Evolutionary conservation across 2,329 filamentous ascomycete genomes (phyloP), one percentile per base, ranked within the genome.

Genomic region (Cladorrhinum sp.): DNA sequence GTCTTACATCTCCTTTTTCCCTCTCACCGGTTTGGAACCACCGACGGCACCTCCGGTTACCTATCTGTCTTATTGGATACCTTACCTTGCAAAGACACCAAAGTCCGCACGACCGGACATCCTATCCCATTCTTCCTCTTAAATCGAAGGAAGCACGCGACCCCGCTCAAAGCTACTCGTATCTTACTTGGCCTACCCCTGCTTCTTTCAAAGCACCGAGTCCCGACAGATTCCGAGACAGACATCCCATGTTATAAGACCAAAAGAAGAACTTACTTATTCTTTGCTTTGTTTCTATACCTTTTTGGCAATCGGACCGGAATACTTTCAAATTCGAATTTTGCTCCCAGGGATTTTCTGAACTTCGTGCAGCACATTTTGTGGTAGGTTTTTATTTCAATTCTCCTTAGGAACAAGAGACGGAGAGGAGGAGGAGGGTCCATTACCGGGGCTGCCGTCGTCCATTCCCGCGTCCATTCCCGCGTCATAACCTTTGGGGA

Each of bases 111-210:
- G 54, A 51, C 63, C 57, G 57, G 51, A 33, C 42, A 21, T 46
- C 42, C 42, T 16, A 46, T 46, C 18, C 42, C n/a, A 46, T 46
- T 10, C 42, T 24, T 23, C 52, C 21, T 55, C 20, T 57, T 28
- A 24, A 20, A 10, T 21, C 18, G 42, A 18, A 21, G 18, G 49
- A 28, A 58, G 62, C 66, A 66, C 67, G 62, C 65, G 66, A 68
- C 67, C 65, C 66, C 66, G 63, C 66, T 57, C 50, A 56, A 54
- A 49, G 58, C n/a, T 39, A 55, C 53, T 28, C 21, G 53, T 51
- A 28, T 28, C 26, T 36, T 10, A 50, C 18, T 36, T 36, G 33
- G 12, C 7, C 33, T 36, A 54, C 26, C 52, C 21, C 18, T 42
- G 48, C 30, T 52, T 23, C 54, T 50, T 26, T 39, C 16, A 9